phyloP scores from a whole-genome alignment of 176 grass and related monocot genomes.

The Triticum aestivum region IWGSC_CS_RefSeq_v2.1 NC_057811.1:317857607-317858106 shows the following conservation, averaged over 20 bases:
- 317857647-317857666: slow-evolving; percentile 5
- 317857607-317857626: no score
- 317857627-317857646: background rate
- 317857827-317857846: background rate
- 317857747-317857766: background rate
- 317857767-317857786: background rate
- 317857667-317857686: slow-evolving; percentile 20
- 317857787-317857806: background rate
- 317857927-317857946: background rate
- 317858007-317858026: background rate
- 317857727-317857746: background rate
- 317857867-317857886: slow-evolving; percentile 3
- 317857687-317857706: background rate
- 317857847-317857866: background rate
- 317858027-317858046: background rate
- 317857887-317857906: background rate
- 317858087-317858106: background rate
- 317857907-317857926: background rate
- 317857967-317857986: background rate
- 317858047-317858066: background rate
- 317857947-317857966: background rate
- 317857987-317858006: background rate
- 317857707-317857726: slow-evolving; percentile 11
- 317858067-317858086: background rate
- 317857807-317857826: background rate